Conservation (phyloP, 1,284 basidiomycete species). For the Ganoderma sinense region DNA sequence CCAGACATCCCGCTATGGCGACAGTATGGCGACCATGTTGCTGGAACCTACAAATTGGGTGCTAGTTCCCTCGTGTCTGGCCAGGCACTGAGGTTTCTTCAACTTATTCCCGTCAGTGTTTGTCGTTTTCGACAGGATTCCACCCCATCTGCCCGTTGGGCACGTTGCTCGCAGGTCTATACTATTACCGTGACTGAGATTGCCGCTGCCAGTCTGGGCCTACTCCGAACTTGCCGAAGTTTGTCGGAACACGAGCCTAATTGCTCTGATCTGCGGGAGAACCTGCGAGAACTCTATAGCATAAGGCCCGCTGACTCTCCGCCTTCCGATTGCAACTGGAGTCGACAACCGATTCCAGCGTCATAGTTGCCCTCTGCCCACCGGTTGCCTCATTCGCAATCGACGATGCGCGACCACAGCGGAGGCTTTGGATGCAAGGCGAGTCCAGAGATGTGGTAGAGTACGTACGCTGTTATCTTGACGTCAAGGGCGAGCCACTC, state of each 20-base stretch:
- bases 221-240: background rate
- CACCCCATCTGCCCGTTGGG: background rate
- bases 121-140: background rate
- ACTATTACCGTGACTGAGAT: background rate
- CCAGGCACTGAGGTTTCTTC: background rate
- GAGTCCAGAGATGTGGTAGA: background rate
- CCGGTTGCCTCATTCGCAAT: background rate
- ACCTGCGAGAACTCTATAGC: background rate
- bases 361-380: background rate
- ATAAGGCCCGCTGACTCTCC: background rate
- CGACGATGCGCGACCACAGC: conserved; percentile 5
- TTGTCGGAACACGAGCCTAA: conserved; percentile 4
- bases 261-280: conserved; percentile 1
- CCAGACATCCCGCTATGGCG: background rate
- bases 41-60: background rate
- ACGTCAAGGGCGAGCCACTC: conserved; percentile 14
- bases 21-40: background rate
- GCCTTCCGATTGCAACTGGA: background rate
- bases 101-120: background rate
- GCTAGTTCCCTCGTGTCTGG: background rate
- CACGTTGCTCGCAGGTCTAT: background rate
- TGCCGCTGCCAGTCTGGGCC: background rate
- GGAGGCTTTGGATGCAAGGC: background rate
- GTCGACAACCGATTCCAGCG: background rate
- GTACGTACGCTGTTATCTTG: conserved; percentile 13